These are phyloP conservation scores for Mycena rosella DNA, from an alignment of 768 basidiomycete species.

Conservation along the genomic window DNA sequence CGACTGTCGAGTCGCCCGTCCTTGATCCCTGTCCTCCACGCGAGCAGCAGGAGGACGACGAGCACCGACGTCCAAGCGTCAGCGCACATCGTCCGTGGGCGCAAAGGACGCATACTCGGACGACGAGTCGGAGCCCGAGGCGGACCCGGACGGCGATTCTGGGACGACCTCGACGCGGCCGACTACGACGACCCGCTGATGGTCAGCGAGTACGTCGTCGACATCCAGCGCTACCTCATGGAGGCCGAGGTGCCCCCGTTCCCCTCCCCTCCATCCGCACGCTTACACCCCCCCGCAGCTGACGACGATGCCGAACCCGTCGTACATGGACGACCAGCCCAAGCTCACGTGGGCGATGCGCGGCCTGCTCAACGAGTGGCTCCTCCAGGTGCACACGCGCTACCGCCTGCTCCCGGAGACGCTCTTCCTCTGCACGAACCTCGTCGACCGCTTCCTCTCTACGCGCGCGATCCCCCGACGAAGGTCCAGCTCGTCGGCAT, in stretches of 20 bases:
- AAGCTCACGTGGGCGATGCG: constrained; percentile 93
- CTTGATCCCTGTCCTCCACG: constrained; percentile 30
- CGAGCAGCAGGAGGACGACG: constrained; percentile 25
- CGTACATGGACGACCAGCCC: constrained; percentile 88
- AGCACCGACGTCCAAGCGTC: constrained; percentile 29
- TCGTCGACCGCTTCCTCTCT: constrained; percentile 83
- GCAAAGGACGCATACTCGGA: constrained; percentile 48
- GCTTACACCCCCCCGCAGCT: constrained; percentile 57
- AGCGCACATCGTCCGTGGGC: constrained; percentile 44
- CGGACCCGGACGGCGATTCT: constrained; percentile 65
- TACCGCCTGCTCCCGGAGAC: constrained; percentile 92
- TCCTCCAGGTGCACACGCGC: constrained; percentile 87
- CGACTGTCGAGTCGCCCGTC: constrained; percentile 11
- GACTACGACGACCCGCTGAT: constrained; percentile 92
- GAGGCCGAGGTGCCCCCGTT: constrained; percentile 77
- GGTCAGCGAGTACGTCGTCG: constrained; percentile 92
- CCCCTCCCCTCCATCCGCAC: not conserved
- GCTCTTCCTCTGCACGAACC: constrained; percentile 89
- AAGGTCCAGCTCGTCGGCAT: constrained; percentile 95
- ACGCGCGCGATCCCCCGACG: constrained; percentile 80
- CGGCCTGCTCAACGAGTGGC: constrained; percentile 91
- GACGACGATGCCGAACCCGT: constrained; percentile 80
- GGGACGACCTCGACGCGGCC: constrained; percentile 90
- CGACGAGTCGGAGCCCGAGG: constrained; percentile 58
- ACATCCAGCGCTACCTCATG: constrained; percentile 90